Conservation (phyloP, 148 eudicot genomes). For the Fallopia convolvulus region DNA sequence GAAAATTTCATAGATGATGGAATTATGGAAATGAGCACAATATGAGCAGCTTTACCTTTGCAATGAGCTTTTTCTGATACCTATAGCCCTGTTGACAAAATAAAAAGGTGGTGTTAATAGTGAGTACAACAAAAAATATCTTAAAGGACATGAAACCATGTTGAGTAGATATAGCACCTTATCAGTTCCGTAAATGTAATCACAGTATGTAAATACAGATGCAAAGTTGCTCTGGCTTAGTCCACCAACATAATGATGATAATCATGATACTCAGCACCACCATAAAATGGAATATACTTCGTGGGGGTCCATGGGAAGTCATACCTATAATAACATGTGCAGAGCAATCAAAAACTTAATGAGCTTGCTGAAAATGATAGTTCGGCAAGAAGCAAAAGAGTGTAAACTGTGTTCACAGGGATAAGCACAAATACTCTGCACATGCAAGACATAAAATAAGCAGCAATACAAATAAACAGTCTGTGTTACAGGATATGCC, state of each 20-base stretch:
- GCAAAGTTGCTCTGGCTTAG: constrained; percentile 97
- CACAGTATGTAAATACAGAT: constrained; percentile 95
- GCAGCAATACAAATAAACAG: not conserved
- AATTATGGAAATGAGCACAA: not conserved
- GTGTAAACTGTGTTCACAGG: not conserved
- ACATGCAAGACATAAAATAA: not conserved
- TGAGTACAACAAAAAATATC: constrained; percentile 13
- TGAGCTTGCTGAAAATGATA: not conserved
- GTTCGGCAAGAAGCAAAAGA: not conserved
- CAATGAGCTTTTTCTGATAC: constrained; percentile 74
- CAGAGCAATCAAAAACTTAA: not conserved
- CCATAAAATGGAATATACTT: constrained; percentile 95
- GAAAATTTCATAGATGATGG: not conserved
- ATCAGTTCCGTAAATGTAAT: constrained; percentile 95
- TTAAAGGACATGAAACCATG: constrained; percentile 4
- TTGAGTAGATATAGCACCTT: constrained; percentile 41
- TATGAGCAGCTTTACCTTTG: constrained; percentile 46
- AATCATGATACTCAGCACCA: constrained; percentile 94
- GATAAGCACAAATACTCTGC: not conserved
- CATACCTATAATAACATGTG: constrained; percentile 50
- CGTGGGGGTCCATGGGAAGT: constrained; percentile 79
- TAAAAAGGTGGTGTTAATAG: constrained; percentile 14
- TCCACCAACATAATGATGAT: constrained; percentile 97
- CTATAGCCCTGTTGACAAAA: constrained; percentile 65
- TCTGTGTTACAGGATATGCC: not conserved